Percentiles rank a stretch among this genome's conserved stretches.
Evolutionary conservation across 768 basidiomycete species (phyloP).

Genomic region (Plicaturopsis crispa): DNA sequence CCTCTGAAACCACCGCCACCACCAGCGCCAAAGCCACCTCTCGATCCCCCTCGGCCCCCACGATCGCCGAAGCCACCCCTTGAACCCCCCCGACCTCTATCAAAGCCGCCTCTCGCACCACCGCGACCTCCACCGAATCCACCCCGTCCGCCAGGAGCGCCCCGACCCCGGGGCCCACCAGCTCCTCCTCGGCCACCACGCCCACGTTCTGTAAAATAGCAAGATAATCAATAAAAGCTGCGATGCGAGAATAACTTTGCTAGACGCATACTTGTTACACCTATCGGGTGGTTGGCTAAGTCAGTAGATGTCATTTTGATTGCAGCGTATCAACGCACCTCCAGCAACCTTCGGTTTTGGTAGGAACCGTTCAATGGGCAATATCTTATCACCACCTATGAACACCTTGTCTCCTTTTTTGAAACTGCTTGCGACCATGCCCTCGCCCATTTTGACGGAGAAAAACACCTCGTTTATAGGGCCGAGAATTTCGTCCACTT

Average conservation of each 20-base stretch:
- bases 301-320: constrained; percentile 17
- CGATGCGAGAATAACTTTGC: too few species aligned
- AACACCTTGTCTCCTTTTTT: constrained; percentile 98
- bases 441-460: constrained; percentile 93
- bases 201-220: constrained; percentile 30
- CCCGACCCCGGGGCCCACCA: constrained; percentile 23
- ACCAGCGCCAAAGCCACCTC: constrained; percentile 27
- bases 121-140: constrained; percentile 14
- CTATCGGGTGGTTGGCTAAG: background rate
- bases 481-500: constrained; percentile 98
- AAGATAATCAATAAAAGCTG: background rate
- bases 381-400: constrained; percentile 93
- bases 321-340: too few species aligned
- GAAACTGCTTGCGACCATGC: constrained; percentile 93
- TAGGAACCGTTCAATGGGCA: constrained; percentile 93
- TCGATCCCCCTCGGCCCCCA: constrained; percentile 28
- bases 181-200: constrained; percentile 30
- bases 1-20: constrained; percentile 41
- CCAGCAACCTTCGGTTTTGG: constrained; percentile 88
- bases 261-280: constrained; percentile 39
- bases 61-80: constrained; percentile 25
- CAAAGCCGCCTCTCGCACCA: constrained; percentile 18
- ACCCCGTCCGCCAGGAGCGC: constrained; percentile 25
- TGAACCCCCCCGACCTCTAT: constrained; percentile 17
- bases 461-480: constrained; percentile 99